Evolutionary conservation across 2,329 filamentous ascomycete species (phyloP).

Genomic region (Sclerotinia trifoliorum): DNA sequence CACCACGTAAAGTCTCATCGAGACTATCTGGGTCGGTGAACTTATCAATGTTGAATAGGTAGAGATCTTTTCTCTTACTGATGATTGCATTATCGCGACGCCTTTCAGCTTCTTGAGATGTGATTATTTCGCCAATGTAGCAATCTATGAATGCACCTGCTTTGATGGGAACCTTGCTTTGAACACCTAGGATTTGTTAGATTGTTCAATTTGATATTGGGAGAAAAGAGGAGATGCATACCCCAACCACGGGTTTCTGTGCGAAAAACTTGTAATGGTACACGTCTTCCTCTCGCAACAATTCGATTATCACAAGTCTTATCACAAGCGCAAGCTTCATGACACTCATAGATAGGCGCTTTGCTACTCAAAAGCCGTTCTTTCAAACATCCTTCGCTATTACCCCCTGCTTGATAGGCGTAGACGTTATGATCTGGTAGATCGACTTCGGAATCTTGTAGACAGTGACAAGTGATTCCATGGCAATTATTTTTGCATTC

Average conservation of each 20-base stretch:
- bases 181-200: slow-evolving; percentile 51
- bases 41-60: slow-evolving; percentile 80
- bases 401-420: slow-evolving; percentile 53
- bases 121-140: slow-evolving; percentile 73
- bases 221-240: slow-evolving; percentile 39
- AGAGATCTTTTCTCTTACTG: slow-evolving; percentile 68
- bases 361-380: slow-evolving; percentile 53
- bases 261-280: slow-evolving; percentile 75
- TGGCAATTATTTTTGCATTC: slow-evolving; percentile 65
- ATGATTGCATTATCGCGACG: slow-evolving; percentile 58
- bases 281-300: slow-evolving; percentile 68
- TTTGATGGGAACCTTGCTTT: slow-evolving; percentile 61
- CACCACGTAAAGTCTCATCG: slow-evolving; percentile 55
- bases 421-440: slow-evolving; percentile 37
- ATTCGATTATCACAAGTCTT: slow-evolving; percentile 68
- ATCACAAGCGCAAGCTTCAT: slow-evolving; percentile 66
- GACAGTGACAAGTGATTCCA: slow-evolving; percentile 65
- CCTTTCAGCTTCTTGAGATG: slow-evolving; percentile 59
- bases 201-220: neutral
- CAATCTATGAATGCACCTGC: slow-evolving; percentile 77
- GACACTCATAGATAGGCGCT: slow-evolving; percentile 76
- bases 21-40: slow-evolving; percentile 60
- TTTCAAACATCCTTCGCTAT: slow-evolving; percentile 52
- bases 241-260: slow-evolving; percentile 77
- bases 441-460: slow-evolving; percentile 54